Evolutionary conservation across 2,329 filamentous ascomycete species (phyloP).

Genomic region (Fusarium globosum): DNA sequence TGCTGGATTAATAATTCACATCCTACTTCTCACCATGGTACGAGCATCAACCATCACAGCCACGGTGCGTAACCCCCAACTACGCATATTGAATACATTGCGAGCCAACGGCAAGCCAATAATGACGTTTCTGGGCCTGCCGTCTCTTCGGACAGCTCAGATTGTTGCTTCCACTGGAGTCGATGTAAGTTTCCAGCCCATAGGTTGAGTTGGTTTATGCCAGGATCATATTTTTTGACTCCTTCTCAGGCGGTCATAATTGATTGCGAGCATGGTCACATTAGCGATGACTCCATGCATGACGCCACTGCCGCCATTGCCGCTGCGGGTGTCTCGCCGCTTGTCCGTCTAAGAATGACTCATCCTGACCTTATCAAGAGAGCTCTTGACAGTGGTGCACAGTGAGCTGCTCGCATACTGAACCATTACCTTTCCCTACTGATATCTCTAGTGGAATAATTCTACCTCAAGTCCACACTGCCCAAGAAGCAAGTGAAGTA

Average conservation of each 20-base stretch:
- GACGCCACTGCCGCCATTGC: slow-evolving; percentile 12
- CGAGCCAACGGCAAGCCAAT: not conserved
- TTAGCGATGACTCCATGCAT: slow-evolving; percentile 17
- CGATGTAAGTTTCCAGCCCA: not conserved
- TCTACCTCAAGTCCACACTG: not conserved
- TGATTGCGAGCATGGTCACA: slow-evolving; percentile 37
- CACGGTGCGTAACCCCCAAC: not conserved
- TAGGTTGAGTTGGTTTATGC: not conserved
- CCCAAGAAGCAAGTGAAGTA: not conserved
- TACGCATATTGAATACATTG: not conserved
- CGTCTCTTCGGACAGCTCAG: not conserved
- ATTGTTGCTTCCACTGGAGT: not conserved
- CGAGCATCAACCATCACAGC: not conserved
- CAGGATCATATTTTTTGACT: not conserved
- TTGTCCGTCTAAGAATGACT: not conserved
- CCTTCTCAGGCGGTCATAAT: not conserved
- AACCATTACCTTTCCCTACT: not conserved
- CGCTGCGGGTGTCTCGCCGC: slow-evolving; percentile 1
- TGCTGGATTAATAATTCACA: too few species aligned
- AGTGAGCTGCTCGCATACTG: not conserved
- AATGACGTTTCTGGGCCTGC: not conserved
- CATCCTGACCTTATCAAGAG: not conserved
- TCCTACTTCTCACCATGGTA: not conserved
- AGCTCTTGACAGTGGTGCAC: not conserved
- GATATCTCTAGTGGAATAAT: not conserved